Evolutionary conservation across 129 eudicot genomes (phyloP), one percentile per base, ranked within the genome.

Genomic region (Logfia minima): DNA sequence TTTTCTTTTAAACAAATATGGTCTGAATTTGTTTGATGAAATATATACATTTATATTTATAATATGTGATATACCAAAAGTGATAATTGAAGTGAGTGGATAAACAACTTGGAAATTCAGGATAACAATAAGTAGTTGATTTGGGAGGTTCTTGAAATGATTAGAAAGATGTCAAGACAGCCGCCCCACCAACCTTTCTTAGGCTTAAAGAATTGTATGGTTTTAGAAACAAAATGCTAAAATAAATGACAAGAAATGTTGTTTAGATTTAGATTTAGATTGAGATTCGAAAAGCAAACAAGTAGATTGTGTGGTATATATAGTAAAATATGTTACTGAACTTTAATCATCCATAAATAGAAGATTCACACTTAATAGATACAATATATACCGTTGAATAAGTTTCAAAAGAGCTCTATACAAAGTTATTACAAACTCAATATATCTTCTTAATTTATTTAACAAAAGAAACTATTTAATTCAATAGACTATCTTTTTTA

Each of bases 171-270:
- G 63, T 72, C 75, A 72, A 80, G 79, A 80, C 71, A 59, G 80
- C 84, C 84, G 84, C 80, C 84, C 79, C 79, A 80, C 79, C 84
- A 74, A 74, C 84, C 84, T 0, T 56, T 66, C 84, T 80, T 80
- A 75, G 37, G 22, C 67, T 53, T 59, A 66, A 68, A 79, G 10
- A 64, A 5, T 66, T 76, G 23, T 5, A 31, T 75, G 70, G 35
- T 22, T 21, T 76, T 32, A 66, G n/a, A 8, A 66, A 51, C 66
- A 56, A 55, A 34, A 37, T 41, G 62, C 62, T 18, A 53, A 70
- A 1, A 53, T 8, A 52, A 76, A 21, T 37, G 34, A 35, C 56
- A 43, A 5, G 26, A 59, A 70, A 29, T 70, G 82, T 74, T 67
- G 26, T 53, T 72, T 73, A 23, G 51, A 37, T 53, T 72, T 73